phyloP scores from a whole-genome alignment of 2,329 filamentous ascomycete genomes.

The Fusarium sublunatum region DNA sequence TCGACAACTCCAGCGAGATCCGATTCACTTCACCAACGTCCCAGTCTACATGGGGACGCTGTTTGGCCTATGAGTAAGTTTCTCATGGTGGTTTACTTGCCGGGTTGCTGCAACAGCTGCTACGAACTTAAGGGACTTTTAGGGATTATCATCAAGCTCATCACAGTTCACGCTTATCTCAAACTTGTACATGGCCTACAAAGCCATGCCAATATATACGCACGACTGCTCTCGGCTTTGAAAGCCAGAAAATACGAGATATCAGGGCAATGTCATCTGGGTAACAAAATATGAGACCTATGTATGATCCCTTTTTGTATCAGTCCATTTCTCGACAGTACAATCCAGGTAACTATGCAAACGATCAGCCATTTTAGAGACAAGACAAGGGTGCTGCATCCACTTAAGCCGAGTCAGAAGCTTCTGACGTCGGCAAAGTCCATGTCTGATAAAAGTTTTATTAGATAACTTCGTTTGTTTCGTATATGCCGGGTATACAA shows the following conservation, averaged over 20 bases:
- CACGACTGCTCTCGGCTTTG: neutral
- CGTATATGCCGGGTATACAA: neutral
- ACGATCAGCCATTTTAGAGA: neutral
- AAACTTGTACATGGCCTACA: neutral
- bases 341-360: slow-evolving; percentile 19
- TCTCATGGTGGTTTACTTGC: neutral
- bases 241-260: neutral
- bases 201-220: neutral
- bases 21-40: no score
- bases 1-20: no score
- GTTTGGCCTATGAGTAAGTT: neutral
- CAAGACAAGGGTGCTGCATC: neutral
- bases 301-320: slow-evolving; percentile 3
- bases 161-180: neutral
- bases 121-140: neutral
- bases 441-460: slow-evolving; percentile 2
- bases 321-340: neutral
- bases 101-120: no score
- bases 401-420: slow-evolving; percentile 8
- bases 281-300: neutral
- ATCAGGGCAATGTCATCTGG: slow-evolving; percentile 1
- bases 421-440: slow-evolving; percentile 8
- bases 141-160: neutral
- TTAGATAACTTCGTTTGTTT: neutral
- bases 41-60: neutral